phyloP scores from a whole-genome alignment of 2,329 filamentous ascomycete species.

The Colletotrichum eleusines region DNA sequence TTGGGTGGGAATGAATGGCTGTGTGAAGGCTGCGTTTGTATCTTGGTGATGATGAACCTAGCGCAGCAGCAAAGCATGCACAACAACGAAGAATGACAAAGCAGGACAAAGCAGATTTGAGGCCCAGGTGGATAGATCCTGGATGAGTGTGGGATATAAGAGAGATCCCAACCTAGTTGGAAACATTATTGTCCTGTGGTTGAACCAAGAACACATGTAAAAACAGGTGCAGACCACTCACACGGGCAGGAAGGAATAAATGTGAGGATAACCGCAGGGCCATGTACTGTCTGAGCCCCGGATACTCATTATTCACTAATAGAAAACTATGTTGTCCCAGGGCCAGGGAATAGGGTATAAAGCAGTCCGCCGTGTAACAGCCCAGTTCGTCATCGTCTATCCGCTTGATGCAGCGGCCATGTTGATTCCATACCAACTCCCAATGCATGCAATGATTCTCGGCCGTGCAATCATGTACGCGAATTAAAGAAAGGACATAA shows the following conservation, averaged over 20 bases:
- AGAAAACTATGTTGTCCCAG: conserved; percentile 31
- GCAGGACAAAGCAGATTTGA: neutral
- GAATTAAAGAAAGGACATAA: conserved; percentile 34
- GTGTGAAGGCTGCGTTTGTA: neutral
- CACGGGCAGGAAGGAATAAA: neutral
- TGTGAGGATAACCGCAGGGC: neutral
- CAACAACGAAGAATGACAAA: neutral
- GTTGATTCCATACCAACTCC: conserved; percentile 32
- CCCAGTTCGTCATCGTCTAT: conserved; percentile 22
- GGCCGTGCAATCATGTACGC: conserved; percentile 31
- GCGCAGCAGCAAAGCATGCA: neutral
- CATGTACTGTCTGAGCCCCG: neutral
- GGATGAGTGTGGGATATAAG: neutral
- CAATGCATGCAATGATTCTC: conserved; percentile 24
- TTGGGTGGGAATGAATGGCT: neutral
- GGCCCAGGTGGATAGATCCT: neutral
- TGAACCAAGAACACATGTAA: neutral
- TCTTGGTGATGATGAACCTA: neutral
- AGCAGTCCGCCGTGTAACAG: conserved; percentile 23
- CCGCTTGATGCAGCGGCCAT: conserved; percentile 18
- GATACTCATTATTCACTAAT: conserved; percentile 18
- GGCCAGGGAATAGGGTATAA: conserved; percentile 36
- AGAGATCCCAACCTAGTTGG: neutral
- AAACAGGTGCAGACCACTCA: neutral
- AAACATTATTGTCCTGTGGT: too few species aligned